Evolutionary conservation across 495 filamentous ascomycete genomes (phyloP).

Genomic region (Apiosordaria backusii): DNA sequence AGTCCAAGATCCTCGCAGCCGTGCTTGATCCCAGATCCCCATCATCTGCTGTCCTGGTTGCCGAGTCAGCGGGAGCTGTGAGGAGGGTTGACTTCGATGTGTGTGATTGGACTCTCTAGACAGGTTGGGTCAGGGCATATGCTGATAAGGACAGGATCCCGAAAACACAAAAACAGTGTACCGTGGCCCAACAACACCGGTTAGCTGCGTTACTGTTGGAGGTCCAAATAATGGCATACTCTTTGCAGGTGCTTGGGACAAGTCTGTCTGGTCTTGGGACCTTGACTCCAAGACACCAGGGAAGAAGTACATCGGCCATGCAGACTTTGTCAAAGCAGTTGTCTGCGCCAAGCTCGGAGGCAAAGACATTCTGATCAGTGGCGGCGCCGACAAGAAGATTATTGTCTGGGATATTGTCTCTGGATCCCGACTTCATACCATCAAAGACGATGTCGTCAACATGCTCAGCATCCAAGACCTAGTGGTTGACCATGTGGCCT

Average conservation of each 20-base stretch:
- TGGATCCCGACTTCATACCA: conserved; percentile 63
- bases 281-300: conserved; percentile 49
- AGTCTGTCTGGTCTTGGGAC: conserved; percentile 80
- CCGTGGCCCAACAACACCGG: conserved; percentile 71
- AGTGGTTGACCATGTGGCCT: conserved; percentile 61
- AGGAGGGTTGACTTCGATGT: conserved; percentile 72
- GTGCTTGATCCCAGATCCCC: conserved; percentile 61
- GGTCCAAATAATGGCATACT: conserved; percentile 50
- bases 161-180: conserved; percentile 47
- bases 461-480: conserved; percentile 74
- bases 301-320: conserved; percentile 69
- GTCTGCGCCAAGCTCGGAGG: conserved; percentile 51
- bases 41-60: conserved; percentile 63
- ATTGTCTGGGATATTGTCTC: conserved; percentile 73
- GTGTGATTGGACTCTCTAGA: conserved; percentile 38
- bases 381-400: conserved; percentile 81
- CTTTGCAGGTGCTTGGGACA: conserved; percentile 93
- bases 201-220: conserved; percentile 73
- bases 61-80: conserved; percentile 76
- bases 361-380: conserved; percentile 71
- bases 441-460: conserved; percentile 64
- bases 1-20: conserved; percentile 81
- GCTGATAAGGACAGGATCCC: conserved; percentile 22
- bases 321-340: conserved; percentile 86
- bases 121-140: not conserved